Conservation (phyloP, 2,329 filamentous ascomycete genomes). For the Hypoxylon sp. region DNA sequence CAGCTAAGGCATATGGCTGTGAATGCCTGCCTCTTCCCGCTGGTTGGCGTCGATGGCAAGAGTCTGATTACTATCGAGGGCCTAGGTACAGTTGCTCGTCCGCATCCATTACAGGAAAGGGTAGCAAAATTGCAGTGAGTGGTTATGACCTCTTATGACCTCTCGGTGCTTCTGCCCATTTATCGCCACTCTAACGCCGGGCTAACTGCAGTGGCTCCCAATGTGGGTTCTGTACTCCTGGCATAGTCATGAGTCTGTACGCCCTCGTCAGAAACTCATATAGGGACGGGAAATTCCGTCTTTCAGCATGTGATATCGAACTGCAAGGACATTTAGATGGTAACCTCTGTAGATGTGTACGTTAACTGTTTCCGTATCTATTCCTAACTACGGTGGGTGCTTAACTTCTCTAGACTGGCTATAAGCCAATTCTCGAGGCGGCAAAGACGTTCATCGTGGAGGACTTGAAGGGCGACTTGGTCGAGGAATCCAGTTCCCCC, state of each 20-base stretch:
- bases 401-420: slow-evolving; percentile 73
- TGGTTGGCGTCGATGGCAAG: slow-evolving; percentile 93
- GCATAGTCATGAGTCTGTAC: slow-evolving; percentile 97
- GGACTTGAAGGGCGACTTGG: slow-evolving; percentile 58
- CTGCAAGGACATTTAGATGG: slow-evolving; percentile 96
- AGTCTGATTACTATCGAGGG: slow-evolving; percentile 97
- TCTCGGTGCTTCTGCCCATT: neutral
- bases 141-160: neutral
- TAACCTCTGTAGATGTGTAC: slow-evolving; percentile 75
- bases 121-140: slow-evolving; percentile 73
- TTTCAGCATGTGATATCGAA: slow-evolving; percentile 77
- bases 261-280: slow-evolving; percentile 76
- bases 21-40: slow-evolving; percentile 91
- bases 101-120: slow-evolving; percentile 89
- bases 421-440: slow-evolving; percentile 90
- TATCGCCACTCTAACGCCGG: slow-evolving; percentile 48
- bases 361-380: slow-evolving; percentile 67
- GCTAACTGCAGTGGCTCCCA: slow-evolving; percentile 80
- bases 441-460: slow-evolving; percentile 85
- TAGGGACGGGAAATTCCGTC: slow-evolving; percentile 72
- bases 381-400: neutral
- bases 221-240: slow-evolving; percentile 92
- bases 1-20: slow-evolving; percentile 94
- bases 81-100: slow-evolving; percentile 85
- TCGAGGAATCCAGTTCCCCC: slow-evolving; percentile 27